These are phyloP conservation scores for Phycomyces blakesleeanus DNA, from an alignment of 192 early-diverging fungal species.

Conservation along the genomic window DNA sequence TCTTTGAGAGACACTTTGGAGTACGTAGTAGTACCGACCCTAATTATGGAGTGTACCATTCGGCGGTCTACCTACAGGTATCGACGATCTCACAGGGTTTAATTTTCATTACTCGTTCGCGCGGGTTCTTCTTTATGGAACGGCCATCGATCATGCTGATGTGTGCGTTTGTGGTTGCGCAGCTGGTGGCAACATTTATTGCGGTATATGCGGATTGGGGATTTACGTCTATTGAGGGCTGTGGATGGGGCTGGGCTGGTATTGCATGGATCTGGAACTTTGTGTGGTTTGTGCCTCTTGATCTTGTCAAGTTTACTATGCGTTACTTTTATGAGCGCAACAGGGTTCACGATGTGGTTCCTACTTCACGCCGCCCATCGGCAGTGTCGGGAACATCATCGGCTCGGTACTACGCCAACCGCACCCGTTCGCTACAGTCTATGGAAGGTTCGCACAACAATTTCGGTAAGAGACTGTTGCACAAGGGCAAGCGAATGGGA, in stretches of 20 bases:
- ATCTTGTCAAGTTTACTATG: constrained; percentile 70
- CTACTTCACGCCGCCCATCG: constrained; percentile 25
- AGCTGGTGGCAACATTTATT: constrained; percentile 70
- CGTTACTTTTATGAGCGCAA: constrained; percentile 48
- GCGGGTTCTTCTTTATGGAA: constrained; percentile 63
- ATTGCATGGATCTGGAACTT: constrained; percentile 71
- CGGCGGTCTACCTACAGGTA: constrained; percentile 74
- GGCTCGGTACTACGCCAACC: constrained; percentile 36
- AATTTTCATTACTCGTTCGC: constrained; percentile 69
- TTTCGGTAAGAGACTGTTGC: constrained; percentile 2
- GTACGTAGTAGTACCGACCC: constrained; percentile 42
- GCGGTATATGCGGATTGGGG: constrained; percentile 76
- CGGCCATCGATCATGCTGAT: constrained; percentile 59
- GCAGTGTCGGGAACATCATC: constrained; percentile 31
- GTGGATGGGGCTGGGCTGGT: constrained; percentile 68
- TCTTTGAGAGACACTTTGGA: constrained; percentile 64
- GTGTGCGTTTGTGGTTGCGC: constrained; percentile 59
- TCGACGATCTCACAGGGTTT: constrained; percentile 69
- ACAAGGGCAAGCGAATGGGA: constrained; percentile 53
- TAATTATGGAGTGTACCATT: constrained; percentile 63
- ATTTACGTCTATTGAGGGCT: constrained; percentile 62
- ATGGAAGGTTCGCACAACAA: constrained; percentile 24
- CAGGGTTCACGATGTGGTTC: constrained; percentile 15
- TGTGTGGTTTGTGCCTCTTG: constrained; percentile 67
- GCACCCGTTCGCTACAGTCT: constrained; percentile 21